Percentiles rank a stretch among this genome's conserved stretches.
Conservation (phyloP, 495 filamentous ascomycete genomes). For the Aspergillus nidulans region DNA sequence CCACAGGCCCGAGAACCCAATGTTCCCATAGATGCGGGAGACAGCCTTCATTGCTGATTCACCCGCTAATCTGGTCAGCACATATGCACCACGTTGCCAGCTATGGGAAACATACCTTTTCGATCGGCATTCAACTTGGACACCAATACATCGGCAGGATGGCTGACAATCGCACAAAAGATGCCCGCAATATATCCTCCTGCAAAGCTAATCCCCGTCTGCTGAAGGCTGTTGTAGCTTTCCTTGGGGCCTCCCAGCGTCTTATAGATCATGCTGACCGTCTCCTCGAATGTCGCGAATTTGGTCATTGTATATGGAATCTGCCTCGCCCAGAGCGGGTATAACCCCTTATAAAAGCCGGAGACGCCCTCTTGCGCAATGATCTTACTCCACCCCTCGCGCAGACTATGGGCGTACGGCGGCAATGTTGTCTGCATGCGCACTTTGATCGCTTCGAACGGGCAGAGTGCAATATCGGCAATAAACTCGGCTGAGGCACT, state of each 20-base stretch:
- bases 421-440: constrained; percentile 69
- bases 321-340: constrained; percentile 67
- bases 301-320: constrained; percentile 76
- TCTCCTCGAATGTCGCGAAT: constrained; percentile 70
- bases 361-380: constrained; percentile 53
- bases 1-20: constrained; percentile 66
- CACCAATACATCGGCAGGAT: constrained; percentile 70
- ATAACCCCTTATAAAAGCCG: constrained; percentile 64
- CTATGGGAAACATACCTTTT: constrained; percentile 40
- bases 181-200: constrained; percentile 72
- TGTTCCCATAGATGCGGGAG: constrained; percentile 65
- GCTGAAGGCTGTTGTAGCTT: constrained; percentile 54
- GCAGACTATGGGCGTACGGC: constrained; percentile 56
- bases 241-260: constrained; percentile 63
- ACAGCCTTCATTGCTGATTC: constrained; percentile 60
- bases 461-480: constrained; percentile 64
- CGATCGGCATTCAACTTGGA: constrained; percentile 65
- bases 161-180: constrained; percentile 60
- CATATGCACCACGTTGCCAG: not conserved
- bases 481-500: constrained; percentile 65
- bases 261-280: constrained; percentile 59
- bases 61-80: constrained; percentile 42
- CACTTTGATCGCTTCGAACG: constrained; percentile 68
- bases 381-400: constrained; percentile 60
- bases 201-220: constrained; percentile 65